These are phyloP conservation scores for Quercus lobata DNA, from an alignment of 331 rosid genomes.

Conservation along the genomic window DNA sequence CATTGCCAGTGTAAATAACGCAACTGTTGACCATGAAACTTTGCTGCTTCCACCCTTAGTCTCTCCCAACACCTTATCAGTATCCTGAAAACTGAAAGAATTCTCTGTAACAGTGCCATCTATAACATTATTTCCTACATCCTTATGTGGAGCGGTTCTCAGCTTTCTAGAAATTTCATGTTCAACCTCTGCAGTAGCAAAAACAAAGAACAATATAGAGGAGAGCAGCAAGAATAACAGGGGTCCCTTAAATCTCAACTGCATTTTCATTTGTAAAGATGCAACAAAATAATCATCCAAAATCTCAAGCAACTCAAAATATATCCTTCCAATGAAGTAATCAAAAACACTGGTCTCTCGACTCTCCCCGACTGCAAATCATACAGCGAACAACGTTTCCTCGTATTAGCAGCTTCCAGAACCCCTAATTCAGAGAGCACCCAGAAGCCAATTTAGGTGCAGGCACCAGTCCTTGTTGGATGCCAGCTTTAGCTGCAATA, in stretches of 20 bases:
- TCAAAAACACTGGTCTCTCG: conserved; percentile 7
- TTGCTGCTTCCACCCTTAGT: conserved; percentile 54
- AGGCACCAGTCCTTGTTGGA: conserved; percentile 15
- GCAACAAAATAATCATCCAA: background rate
- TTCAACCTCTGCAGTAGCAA: conserved; percentile 49
- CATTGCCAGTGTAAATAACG: conserved; percentile 94
- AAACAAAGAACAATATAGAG: conserved; percentile 31
- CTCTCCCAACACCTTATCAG: conserved; percentile 40
- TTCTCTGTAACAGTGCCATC: conserved; percentile 80
- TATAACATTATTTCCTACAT: conserved; percentile 62
- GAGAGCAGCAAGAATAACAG: conserved; percentile 26
- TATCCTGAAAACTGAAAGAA: conserved; percentile 40
- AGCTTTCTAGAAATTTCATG: conserved; percentile 40
- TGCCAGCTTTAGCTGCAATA: conserved; percentile 24
- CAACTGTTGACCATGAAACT: conserved; percentile 92
- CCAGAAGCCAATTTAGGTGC: conserved; percentile 19
- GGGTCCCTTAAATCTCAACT: background rate
- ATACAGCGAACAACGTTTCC: conserved; percentile 11
- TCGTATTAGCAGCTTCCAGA: background rate
- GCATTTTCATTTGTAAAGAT: conserved; percentile 14
- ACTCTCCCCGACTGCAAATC: conserved; percentile 36
- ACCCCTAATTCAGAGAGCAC: conserved; percentile 3
- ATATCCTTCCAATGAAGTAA: conserved; percentile 18
- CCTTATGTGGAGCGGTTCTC: conserved; percentile 68
- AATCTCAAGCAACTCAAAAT: conserved; percentile 26